phyloP scores from a whole-genome alignment of 257 asterid genomes.

The Solanum peruvianum region DNA sequence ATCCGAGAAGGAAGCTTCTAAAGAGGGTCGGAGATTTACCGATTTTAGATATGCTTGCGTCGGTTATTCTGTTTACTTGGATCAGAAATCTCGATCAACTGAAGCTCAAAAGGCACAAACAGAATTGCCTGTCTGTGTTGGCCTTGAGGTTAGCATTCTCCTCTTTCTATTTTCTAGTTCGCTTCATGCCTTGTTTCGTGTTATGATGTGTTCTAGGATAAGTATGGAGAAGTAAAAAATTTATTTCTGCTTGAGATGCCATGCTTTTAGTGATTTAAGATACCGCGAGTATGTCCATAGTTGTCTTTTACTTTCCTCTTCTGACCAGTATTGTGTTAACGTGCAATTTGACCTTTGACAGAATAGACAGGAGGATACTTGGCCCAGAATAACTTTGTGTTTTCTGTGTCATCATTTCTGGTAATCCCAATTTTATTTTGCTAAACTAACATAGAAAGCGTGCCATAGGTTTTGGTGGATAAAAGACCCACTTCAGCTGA shows the following conservation, averaged over 20 bases:
- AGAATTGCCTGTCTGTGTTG: constrained; percentile 72
- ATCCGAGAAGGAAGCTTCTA: constrained; percentile 57
- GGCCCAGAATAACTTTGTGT: neutral
- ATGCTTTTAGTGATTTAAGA: neutral
- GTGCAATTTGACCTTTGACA: neutral
- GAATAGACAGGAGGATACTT: neutral
- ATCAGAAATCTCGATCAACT: constrained; percentile 28
- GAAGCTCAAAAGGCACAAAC: constrained; percentile 31
- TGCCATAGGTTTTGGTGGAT: constrained; percentile 63
- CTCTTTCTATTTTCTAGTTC: neutral
- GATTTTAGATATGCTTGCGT: constrained; percentile 79
- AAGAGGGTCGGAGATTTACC: constrained; percentile 58
- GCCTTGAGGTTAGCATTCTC: constrained; percentile 68
- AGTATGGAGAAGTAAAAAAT: neutral
- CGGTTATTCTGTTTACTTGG: constrained; percentile 74
- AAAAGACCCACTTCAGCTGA: constrained; percentile 26
- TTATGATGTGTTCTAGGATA: neutral
- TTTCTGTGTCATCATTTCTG: neutral
- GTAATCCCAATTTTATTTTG: neutral
- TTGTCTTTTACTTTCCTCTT: neutral
- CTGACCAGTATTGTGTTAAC: neutral
- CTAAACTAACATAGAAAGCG: neutral
- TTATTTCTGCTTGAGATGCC: neutral
- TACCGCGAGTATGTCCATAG: neutral
- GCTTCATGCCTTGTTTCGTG: neutral